Conservation (phyloP, 768 basidiomycete species). For the Porphyrellus cyaneotinctus region DNA sequence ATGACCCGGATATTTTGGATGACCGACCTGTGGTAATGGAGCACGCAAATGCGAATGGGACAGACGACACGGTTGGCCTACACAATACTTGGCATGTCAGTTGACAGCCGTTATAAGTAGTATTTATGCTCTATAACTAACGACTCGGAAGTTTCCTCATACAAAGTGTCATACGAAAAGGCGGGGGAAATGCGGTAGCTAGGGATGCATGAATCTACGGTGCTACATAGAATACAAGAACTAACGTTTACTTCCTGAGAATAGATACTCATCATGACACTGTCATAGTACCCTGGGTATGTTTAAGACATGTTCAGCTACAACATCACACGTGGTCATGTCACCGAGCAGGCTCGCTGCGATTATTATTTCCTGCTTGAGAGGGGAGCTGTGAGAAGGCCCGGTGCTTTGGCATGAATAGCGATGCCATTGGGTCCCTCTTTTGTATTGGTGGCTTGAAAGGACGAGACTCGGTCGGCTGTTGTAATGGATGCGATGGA, state of each 20-base stretch:
- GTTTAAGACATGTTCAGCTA: not conserved
- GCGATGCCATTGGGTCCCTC: constrained; percentile 57
- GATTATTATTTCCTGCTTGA: constrained; percentile 23
- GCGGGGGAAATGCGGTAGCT: not conserved
- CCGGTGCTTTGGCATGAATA: constrained; percentile 77
- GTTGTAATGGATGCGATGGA: constrained; percentile 16
- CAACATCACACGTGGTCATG: not conserved
- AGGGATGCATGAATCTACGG: constrained; percentile 11
- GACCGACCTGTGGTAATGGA: constrained; percentile 27
- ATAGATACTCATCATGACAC: constrained; percentile 7
- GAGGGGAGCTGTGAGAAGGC: constrained; percentile 52
- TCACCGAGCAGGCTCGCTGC: constrained; percentile 22
- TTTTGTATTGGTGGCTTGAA: constrained; percentile 42
- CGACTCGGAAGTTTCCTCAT: not conserved
- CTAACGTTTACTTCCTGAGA: not conserved
- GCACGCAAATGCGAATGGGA: constrained; percentile 51
- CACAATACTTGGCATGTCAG: constrained; percentile 63
- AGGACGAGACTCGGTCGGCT: constrained; percentile 28
- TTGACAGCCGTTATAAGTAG: constrained; percentile 17
- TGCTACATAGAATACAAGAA: constrained; percentile 13
- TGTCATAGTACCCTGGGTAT: not conserved
- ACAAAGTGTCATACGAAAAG: constrained; percentile 5
- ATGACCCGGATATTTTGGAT: constrained; percentile 16
- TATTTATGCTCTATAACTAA: constrained; percentile 3
- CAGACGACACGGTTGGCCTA: constrained; percentile 75